These are phyloP conservation scores for Ganoderma lucidum DNA, from an alignment of 1,284 basidiomycete species.

Conservation along the genomic window DNA sequence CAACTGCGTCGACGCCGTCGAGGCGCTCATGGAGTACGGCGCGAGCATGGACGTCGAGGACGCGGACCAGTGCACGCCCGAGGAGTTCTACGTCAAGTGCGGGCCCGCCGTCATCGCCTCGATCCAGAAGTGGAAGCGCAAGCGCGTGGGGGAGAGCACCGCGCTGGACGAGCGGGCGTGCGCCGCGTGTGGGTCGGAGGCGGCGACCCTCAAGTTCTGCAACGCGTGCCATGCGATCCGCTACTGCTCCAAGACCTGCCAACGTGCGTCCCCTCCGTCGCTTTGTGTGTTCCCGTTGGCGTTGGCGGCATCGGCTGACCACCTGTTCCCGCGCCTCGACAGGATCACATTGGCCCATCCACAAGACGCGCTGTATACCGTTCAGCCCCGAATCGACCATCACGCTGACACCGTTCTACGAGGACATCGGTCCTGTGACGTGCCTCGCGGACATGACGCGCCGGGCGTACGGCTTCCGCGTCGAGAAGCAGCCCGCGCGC, in stretches of 20 bases:
- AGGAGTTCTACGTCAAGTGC: constrained; percentile 42
- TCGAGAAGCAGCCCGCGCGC: constrained; percentile 31
- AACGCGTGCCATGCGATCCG: constrained; percentile 50
- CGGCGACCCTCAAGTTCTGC: constrained; percentile 51
- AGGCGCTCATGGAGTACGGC: constrained; percentile 57
- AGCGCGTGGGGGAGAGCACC: constrained; percentile 51
- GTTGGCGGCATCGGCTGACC: not conserved
- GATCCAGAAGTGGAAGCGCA: constrained; percentile 57
- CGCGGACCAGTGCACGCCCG: constrained; percentile 50
- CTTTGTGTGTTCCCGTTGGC: too few relatives aligned
- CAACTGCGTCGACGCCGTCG: constrained; percentile 45
- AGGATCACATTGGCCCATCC: constrained; percentile 57
- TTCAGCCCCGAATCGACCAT: constrained; percentile 52
- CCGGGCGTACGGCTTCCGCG: constrained; percentile 43
- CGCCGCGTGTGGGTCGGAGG: constrained; percentile 45
- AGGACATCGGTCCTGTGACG: constrained; percentile 34
- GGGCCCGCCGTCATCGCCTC: constrained; percentile 57
- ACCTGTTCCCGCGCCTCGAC: not conserved
- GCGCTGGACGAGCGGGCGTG: constrained; percentile 52
- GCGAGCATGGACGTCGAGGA: constrained; percentile 56
- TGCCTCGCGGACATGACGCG: constrained; percentile 46
- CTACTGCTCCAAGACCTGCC: constrained; percentile 63
- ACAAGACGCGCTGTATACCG: constrained; percentile 55
- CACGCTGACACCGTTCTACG: constrained; percentile 55
- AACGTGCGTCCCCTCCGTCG: constrained; percentile 47